phyloP scores from a whole-genome alignment of 768 basidiomycete species.

The Myochromella boudieri region DNA sequence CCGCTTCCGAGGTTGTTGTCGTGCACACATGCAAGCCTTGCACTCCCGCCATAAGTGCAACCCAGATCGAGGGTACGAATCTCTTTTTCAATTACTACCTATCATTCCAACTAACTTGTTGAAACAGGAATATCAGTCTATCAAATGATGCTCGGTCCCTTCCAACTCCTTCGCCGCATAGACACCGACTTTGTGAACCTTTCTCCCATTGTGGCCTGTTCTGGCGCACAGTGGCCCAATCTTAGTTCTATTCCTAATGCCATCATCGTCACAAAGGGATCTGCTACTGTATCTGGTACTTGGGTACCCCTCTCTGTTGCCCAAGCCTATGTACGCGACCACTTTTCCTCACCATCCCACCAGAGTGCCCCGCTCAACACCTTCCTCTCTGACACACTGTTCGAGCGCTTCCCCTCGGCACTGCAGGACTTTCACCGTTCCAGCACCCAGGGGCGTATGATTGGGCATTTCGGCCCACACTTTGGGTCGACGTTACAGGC shows the following conservation, averaged over 20 bases:
- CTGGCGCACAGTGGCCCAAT: conserved; percentile 37
- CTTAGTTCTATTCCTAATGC: conserved; percentile 44
- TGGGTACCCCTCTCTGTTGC: conserved; percentile 70
- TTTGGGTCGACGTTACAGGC: conserved; percentile 55
- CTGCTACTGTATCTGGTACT: conserved; percentile 53
- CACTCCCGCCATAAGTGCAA: conserved; percentile 61
- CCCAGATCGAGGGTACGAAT: conserved; percentile 64
- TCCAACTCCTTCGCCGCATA: conserved; percentile 64
- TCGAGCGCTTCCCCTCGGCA: conserved; percentile 61
- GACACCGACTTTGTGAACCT: conserved; percentile 82
- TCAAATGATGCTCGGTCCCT: conserved; percentile 59
- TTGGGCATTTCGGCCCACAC: conserved; percentile 64
- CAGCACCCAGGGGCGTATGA: conserved; percentile 43
- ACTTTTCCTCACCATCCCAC: conserved; percentile 41
- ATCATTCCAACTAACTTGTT: conserved; percentile 6
- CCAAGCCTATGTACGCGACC: conserved; percentile 50
- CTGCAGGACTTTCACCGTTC: conserved; percentile 57
- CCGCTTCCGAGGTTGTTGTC: conserved; percentile 41
- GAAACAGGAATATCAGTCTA: conserved; percentile 69
- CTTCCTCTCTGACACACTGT: conserved; percentile 64
- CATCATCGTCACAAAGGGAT: conserved; percentile 51
- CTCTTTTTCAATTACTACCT: not conserved
- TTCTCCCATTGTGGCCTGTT: conserved; percentile 51
- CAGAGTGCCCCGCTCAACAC: conserved; percentile 38
- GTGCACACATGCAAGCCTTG: conserved; percentile 67